Percentiles rank a stretch among this genome's conserved stretches.
Evolutionary conservation across 805 yeast genomes (phyloP).

Genomic region (Debaryomyces tyrocola): DNA sequence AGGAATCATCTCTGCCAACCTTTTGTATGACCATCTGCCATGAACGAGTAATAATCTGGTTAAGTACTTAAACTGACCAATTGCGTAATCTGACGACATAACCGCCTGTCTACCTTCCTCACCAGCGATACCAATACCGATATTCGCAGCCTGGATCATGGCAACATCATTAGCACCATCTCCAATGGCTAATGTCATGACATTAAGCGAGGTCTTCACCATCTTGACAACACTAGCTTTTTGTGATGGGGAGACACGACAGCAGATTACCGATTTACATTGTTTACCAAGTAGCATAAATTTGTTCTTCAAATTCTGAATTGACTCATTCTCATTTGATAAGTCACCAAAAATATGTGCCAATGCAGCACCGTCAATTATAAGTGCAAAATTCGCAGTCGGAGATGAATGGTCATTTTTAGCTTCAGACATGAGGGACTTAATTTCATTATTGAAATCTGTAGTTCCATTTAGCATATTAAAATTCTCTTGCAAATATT

Average conservation of each 20-base stretch:
- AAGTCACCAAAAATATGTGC: slow-evolving; percentile 40
- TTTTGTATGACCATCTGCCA: slow-evolving; percentile 80
- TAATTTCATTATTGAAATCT: slow-evolving; percentile 21
- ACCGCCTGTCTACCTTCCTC: slow-evolving; percentile 87
- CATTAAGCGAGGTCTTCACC: slow-evolving; percentile 63
- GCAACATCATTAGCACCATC: slow-evolving; percentile 89
- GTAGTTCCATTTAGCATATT: slow-evolving; percentile 34
- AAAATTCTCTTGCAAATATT: slow-evolving; percentile 50
- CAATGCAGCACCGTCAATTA: slow-evolving; percentile 72
- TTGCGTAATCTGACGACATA: slow-evolving; percentile 81
- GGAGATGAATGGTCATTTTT: slow-evolving; percentile 67
- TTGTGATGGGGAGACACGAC: slow-evolving; percentile 83
- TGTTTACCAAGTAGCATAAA: slow-evolving; percentile 72
- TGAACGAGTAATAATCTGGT: slow-evolving; percentile 68
- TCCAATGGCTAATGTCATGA: slow-evolving; percentile 79
- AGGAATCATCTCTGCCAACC: slow-evolving; percentile 77
- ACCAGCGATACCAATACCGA: slow-evolving; percentile 86
- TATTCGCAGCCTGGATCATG: slow-evolving; percentile 83
- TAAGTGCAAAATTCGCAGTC: slow-evolving; percentile 52
- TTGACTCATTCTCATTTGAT: slow-evolving; percentile 2
- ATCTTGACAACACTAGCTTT: slow-evolving; percentile 72
- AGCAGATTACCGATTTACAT: slow-evolving; percentile 76
- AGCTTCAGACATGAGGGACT: slow-evolving; percentile 49
- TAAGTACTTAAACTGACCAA: slow-evolving; percentile 75
- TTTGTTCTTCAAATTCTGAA: slow-evolving; percentile 34